phyloP scores from a whole-genome alignment of 768 basidiomycete species.

The Boletus pseudo-olivaceus region DNA sequence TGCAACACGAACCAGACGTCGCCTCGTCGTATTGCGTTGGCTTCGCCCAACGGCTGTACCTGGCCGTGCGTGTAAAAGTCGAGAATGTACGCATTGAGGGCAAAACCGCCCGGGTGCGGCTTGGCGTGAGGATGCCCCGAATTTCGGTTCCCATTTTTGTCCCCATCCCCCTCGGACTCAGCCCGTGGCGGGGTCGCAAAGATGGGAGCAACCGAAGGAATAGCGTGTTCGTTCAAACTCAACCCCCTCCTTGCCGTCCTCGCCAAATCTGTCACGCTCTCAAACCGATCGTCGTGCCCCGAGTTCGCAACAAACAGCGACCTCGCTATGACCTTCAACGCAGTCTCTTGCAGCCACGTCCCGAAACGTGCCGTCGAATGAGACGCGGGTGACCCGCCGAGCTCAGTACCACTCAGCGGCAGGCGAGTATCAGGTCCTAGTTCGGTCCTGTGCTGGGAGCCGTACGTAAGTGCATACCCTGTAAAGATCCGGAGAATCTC shows the following conservation, averaged over 20 bases:
- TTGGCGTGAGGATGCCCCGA: neutral
- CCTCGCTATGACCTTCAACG: slow-evolving; percentile 41
- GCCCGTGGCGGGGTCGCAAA: slow-evolving; percentile 24
- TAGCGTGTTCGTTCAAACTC: slow-evolving; percentile 54
- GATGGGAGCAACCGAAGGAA: slow-evolving; percentile 49
- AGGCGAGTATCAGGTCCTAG: slow-evolving; percentile 45
- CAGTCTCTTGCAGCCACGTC: slow-evolving; percentile 35
- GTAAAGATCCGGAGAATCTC: slow-evolving; percentile 53
- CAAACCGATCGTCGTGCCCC: slow-evolving; percentile 57
- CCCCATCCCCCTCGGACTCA: neutral
- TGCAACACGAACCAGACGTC: slow-evolving; percentile 66
- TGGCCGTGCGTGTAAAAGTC: slow-evolving; percentile 73
- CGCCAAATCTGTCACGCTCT: slow-evolving; percentile 48
- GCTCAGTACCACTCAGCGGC: slow-evolving; percentile 42
- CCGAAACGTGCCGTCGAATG: slow-evolving; percentile 28
- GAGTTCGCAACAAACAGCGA: slow-evolving; percentile 68
- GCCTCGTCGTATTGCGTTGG: slow-evolving; percentile 58
- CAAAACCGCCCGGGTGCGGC: slow-evolving; percentile 7
- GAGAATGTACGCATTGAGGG: slow-evolving; percentile 61
- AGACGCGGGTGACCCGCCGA: slow-evolving; percentile 16
- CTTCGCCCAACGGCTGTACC: slow-evolving; percentile 40
- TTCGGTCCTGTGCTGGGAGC: slow-evolving; percentile 33
- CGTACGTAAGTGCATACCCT: slow-evolving; percentile 51
- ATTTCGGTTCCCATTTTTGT: neutral
- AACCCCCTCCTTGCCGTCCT: slow-evolving; percentile 51